Percentiles rank a stretch among this genome's conserved stretches.
These are phyloP conservation scores for Pelargonium australe DNA, from an alignment of 441 rosid species.

Conservation along the genomic window DNA sequence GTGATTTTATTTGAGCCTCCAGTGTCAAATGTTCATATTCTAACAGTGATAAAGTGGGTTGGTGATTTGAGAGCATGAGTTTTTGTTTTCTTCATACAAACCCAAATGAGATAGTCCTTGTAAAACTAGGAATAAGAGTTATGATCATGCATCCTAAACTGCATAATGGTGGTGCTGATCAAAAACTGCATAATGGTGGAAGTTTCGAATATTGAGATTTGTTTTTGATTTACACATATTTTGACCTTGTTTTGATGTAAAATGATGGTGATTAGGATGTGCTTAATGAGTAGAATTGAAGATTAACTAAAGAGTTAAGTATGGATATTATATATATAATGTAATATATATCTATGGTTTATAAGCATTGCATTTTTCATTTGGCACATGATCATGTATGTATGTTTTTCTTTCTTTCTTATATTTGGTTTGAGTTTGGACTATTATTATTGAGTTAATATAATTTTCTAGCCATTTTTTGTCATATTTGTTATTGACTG, in stretches of 20 bases:
- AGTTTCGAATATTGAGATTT: not conserved
- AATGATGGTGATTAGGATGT: slow-evolving; percentile 1
- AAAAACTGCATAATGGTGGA: no score
- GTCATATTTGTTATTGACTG: not conserved
- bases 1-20: not conserved
- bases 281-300: slow-evolving; percentile 1
- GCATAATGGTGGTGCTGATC: no score
- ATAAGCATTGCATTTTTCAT: not conserved
- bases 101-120: no score
- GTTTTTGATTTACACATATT: not conserved
- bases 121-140: no score
- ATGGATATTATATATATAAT: not conserved
- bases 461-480: not conserved
- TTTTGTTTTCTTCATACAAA: no score
- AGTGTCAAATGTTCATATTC: not conserved
- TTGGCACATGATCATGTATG: not conserved
- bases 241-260: slow-evolving; percentile 1
- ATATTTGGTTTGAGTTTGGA: not conserved
- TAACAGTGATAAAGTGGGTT: no score
- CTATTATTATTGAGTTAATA: no score
- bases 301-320: not conserved
- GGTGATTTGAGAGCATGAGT: no score
- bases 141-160: no score
- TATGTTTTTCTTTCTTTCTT: not conserved
- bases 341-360: not conserved